Evolutionary conservation across 2,329 filamentous ascomycete species (phyloP), one percentile per base, ranked within the genome.

Genomic region (Pseudogymnoascus verrucosus): DNA sequence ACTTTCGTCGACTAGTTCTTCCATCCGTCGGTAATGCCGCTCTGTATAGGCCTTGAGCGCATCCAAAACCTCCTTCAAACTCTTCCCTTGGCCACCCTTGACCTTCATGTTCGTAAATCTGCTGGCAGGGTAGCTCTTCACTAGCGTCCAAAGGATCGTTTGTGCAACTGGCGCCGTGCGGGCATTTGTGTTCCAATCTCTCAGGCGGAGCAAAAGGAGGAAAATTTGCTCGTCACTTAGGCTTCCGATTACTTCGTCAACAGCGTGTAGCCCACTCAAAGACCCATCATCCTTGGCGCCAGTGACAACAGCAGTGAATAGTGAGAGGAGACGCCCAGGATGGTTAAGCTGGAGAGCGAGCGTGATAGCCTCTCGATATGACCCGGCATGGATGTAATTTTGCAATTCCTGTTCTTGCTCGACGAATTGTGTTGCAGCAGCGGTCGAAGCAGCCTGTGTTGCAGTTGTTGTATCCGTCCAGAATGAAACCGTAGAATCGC

Each of bases 171-270:
- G 84, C 0, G 92, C 88, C 3, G 91, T 96, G 66, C 91, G 84
- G 0, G 91, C 92, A 70, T 98, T 98, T 4, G 95, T 96, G 74
- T 99, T 99, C 95, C 95, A 99, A 77, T 99, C 95, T 54, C 96
- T 84, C 51, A 97, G 77, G 64, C 95, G 83, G 39, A 93, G 80
- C 0, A 99, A 82, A 12, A 99, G 82, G 5, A 86, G 80, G 76
- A 91, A 96, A 12, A 99, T 83, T 74, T 98, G 93, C 69, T 93
- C 89, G 69, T 95, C 88, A 4, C 88, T 89, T 5, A 99, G 81
- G 11, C 79, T 84, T n/a, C 82, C 84, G 0, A 99, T 80, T 0
- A 96, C 93, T 61, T 91, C 84, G 69, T 98, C 95, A 7, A 98
- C 93, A 10, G 86, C 84, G 64, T 77, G 80, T 14, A 86, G 74